These are phyloP conservation scores for Leptographium lundbergii DNA, from an alignment of 2,329 filamentous ascomycete genomes.

Conservation along the genomic window DNA sequence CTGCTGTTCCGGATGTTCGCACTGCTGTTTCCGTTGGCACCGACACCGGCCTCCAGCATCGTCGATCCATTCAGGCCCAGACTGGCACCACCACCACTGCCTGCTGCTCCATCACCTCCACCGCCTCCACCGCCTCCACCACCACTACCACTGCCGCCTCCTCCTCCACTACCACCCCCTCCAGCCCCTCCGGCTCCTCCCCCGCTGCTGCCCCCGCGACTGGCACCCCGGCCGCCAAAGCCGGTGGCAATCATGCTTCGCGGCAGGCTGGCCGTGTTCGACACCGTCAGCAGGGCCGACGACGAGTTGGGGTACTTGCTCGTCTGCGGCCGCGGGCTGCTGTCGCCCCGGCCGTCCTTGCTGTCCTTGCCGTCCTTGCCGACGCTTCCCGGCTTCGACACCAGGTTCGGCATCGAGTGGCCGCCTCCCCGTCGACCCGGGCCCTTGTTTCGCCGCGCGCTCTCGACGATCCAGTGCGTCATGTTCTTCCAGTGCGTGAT, in stretches of 20 bases:
- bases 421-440: slow-evolving; percentile 38
- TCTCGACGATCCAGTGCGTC: slow-evolving; percentile 52
- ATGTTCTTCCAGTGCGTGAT: slow-evolving; percentile 50
- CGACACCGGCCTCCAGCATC: slow-evolving; percentile 2
- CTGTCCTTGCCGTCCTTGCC: slow-evolving; percentile 24
- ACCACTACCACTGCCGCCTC: neutral
- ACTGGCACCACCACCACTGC: too few relatives aligned
- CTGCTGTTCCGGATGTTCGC: neutral
- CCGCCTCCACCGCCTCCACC: neutral
- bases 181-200: neutral
- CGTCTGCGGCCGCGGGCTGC: slow-evolving; percentile 46
- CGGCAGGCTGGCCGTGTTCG: slow-evolving; percentile 31
- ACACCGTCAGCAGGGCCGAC: slow-evolving; percentile 1
- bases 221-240: slow-evolving; percentile 21
- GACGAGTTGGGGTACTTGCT: slow-evolving; percentile 34
- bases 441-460: slow-evolving; percentile 36
- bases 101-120: too few relatives aligned
- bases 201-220: neutral
- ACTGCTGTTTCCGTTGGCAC: neutral
- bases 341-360: slow-evolving; percentile 28
- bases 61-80: too few relatives aligned
- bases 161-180: neutral
- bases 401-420: slow-evolving; percentile 47
- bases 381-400: slow-evolving; percentile 32
- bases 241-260: slow-evolving; percentile 41